Base-by-base conservation (phyloP, 345 rosid species). In the Brassica nigra region DNA sequence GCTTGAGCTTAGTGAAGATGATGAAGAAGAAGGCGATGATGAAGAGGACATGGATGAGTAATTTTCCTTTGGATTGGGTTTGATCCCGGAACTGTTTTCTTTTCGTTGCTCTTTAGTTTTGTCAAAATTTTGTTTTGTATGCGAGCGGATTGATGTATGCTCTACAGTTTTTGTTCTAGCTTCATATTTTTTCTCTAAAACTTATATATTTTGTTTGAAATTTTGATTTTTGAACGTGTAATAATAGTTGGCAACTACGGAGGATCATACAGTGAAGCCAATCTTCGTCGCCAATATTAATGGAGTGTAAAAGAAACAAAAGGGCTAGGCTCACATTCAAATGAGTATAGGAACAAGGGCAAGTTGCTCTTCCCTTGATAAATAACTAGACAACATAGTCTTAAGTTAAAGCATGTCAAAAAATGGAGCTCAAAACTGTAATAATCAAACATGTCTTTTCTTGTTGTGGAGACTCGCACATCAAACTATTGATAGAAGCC, bases 1-100 rank as follows among this genome's bases (percentile, higher is more conserved):
- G 42, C 89, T 90, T 30, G 87, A 81, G 12, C 54, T 90, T 0
- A 86, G 86, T 55, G 73, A 63, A 8, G 85, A 74, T 18, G 84
- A 76, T 6, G 86, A 76, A 4, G 73, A 37, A 6, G 67, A 77
- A 10, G 49, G 49, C 0, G 80, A 74, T 3, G 84, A 70, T 7
- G 75, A 78, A 8, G 81, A 80, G 2, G 83, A 68, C 70, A 67
- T 80, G 83, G 73, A 5, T 37, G 83, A 80, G 76, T 80, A 70
- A 42, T 5, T 75, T n/a, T 63, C 44, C 11, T 66, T 71, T 47
- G 59, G 47, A n/a, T 63, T 61, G 18, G 33, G 4, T 74, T 29
- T 49, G 47, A 75, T 74, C 31, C 23, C 23, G 18, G 23, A 16
- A 62, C 31, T 65, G 14, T 67, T 49, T 27, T 57, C 2, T 55